phyloP scores from a whole-genome alignment of 2,329 filamentous ascomycete species.

The Escovopsis sp. region DNA sequence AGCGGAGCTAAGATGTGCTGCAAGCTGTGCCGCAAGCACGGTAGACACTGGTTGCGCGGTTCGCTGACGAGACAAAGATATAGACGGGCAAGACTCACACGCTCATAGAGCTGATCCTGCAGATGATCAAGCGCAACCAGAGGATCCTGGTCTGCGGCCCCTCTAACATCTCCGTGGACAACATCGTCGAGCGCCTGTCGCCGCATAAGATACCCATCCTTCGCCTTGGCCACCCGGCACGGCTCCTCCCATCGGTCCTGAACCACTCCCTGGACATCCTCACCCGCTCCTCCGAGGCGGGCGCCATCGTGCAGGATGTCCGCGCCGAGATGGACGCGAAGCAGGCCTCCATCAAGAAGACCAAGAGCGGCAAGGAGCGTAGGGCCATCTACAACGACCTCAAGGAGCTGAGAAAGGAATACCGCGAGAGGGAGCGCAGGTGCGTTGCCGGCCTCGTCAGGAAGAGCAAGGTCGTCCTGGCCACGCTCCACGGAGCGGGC shows the following conservation, averaged over 20 bases:
- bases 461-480: conserved; percentile 74
- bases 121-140: conserved; percentile 58
- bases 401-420: conserved; percentile 76
- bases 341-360: conserved; percentile 78
- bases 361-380: conserved; percentile 63
- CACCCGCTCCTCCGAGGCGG: conserved; percentile 80
- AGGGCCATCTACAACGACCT: conserved; percentile 73
- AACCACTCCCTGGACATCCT: conserved; percentile 84
- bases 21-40: neutral
- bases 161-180: conserved; percentile 95
- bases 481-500: conserved; percentile 84
- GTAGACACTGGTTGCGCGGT: neutral
- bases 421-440: conserved; percentile 64
- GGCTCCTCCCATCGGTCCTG: conserved; percentile 74
- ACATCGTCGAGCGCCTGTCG: conserved; percentile 84
- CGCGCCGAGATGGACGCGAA: conserved; percentile 86
- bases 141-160: conserved; percentile 88
- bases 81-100: conserved; percentile 94
- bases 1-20: too few species aligned
- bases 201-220: conserved; percentile 76
- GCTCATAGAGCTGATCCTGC: conserved; percentile 86
- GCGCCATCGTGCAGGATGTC: conserved; percentile 77
- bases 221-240: conserved; percentile 81
- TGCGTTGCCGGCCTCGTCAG: conserved; percentile 65
- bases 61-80: conserved; percentile 1